Base-by-base conservation (phyloP, 2,329 filamentous ascomycete genomes). In the Apiospora pterosperma region DNA sequence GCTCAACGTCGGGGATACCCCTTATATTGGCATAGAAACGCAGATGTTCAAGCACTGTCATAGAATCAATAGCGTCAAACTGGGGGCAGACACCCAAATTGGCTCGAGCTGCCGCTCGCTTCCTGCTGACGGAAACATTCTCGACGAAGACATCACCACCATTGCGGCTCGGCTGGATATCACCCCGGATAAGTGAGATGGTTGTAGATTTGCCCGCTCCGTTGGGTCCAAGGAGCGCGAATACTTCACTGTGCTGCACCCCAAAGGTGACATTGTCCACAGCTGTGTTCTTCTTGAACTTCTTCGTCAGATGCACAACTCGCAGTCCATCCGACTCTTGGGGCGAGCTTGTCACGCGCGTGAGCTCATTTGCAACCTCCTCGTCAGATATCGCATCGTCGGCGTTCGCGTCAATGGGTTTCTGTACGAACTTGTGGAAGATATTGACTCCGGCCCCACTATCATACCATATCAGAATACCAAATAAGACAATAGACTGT, bases 61-160 rank as follows among this genome's bases (percentile, higher is more conserved):
- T 94, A 62, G 90, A 85, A 76, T 97, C 95, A 80, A 97, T 90
- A 10, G 94, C 94, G 73, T 93, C 91, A 69, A 91, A 90, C 76
- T 93, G 94, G 0, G 95, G 94, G 71, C 94, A 97, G 0, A 97
- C 94, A n/a, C 95, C 95, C 0, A 97, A 85, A 70, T 93, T 87
- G 1, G 86, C 82, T 61, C 94, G 87, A 3, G 93, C 94, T 2
- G 85, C 83, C 1, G 91, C 88, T 14, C 92, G 87, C 67, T 90
- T 85, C 62, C 84, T 85, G n/a, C 86, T 87, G 59, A 97, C 90
- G 6, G 91, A 93, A 7, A 88, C 85, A 67, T 90, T 84, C 72
- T 97, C 92, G 41, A 97, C 90, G 48, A 93, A 85, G 5, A 97
- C 87, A 64, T 96, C 91, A 36, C 93, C 92, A n/a, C 87, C 85